A percentile compares a stretch with the other conserved stretches of the same genome.
Evolutionary conservation across 83 land plant genomes (phyloP).

Genomic region (Isoetes engelmannii): DNA sequence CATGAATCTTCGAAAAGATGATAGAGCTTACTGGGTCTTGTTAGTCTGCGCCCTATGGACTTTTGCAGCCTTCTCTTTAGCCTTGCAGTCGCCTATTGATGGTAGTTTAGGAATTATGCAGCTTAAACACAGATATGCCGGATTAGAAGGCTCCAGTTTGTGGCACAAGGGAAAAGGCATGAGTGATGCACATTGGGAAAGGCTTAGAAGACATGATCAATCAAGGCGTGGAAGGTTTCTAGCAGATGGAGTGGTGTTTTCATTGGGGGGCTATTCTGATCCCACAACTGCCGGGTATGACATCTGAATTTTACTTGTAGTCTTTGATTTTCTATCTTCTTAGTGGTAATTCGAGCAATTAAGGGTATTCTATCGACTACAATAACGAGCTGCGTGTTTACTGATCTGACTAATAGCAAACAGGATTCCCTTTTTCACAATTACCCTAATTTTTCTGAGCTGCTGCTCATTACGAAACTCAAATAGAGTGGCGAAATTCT

Average conservation of each 20-base stretch:
- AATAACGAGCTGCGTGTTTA: not conserved
- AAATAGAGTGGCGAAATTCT: not conserved
- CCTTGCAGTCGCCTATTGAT: too few relatives aligned
- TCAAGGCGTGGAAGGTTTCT: conserved; percentile 16
- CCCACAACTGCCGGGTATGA: conserved; percentile 14
- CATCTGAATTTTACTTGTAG: not conserved
- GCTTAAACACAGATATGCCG: conserved; percentile 18
- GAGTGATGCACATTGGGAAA: conserved; percentile 12
- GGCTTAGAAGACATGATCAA: conserved; percentile 12
- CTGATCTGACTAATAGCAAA: not conserved
- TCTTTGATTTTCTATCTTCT: not conserved
- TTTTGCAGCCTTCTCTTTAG: too few relatives aligned
- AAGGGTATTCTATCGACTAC: not conserved
- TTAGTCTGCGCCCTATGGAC: too few relatives aligned
- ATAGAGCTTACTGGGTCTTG: too few relatives aligned
- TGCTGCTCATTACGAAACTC: not conserved
- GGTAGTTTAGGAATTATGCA: conserved; percentile 1
- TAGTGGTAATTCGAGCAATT: not conserved
- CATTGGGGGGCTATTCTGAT: conserved; percentile 21
- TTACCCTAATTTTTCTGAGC: not conserved
- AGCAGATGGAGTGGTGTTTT: conserved; percentile 14
- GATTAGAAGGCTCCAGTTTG: conserved; percentile 20
- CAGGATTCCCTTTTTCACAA: not conserved
- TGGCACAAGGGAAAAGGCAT: conserved; percentile 11
- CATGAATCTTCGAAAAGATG: too few relatives aligned